Base-by-base conservation (phyloP, 2,329 filamentous ascomycete genomes). In the Sclerotiophoma versabilis region DNA sequence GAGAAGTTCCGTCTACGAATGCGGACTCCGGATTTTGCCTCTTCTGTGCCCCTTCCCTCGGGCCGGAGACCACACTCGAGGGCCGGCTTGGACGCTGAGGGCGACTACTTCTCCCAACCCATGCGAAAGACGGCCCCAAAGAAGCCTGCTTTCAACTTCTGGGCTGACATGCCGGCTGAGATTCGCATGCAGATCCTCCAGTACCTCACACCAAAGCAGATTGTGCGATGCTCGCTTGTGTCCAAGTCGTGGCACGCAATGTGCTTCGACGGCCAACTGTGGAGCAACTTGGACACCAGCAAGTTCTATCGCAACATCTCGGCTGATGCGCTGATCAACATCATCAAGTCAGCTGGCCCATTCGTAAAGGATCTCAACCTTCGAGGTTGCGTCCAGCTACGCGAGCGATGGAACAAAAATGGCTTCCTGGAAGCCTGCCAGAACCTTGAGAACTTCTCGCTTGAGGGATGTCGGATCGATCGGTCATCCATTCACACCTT, bases 221-320 rank as follows among this genome's bases (percentile, higher is more conserved):
- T 98, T 27, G 86, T 97, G 10, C 84, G 87, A 54, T 84, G 85
- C 50, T 96, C 93, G 0, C 80, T 85, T 15, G 89, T 95, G 17
- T 93, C 87, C 70, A 92, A 87, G 73, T 77, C 83, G 5, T 97
- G 95, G 80, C 81, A 96, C 73, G 82, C 83, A 41, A 87, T 91
- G 76, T 97, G 93, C 76, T 96, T 93, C 66, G 93, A 99, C 73
- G 95, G 95, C 2, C 95, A 99, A 76, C 78, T 98, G 14, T 99
- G 95, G 95, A 87, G 87, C 3, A 86, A 84, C 34, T 83, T 98
- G 42, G 92, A 98, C 48, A 79, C 91, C 2, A 88, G 92, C 7
- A 87, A 90, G 43, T 98, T 93, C 75, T 97, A 98, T 71, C 85
- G 84, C 60, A 85, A 92, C 46, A 98, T 98, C 60, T 89, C 93